A percentile compares a stretch with the other conserved stretches of the same genome.
These are phyloP conservation scores for Selaginella moellendorffii DNA, from an alignment of 75 land plant genomes.

Conservation along the genomic window DNA sequence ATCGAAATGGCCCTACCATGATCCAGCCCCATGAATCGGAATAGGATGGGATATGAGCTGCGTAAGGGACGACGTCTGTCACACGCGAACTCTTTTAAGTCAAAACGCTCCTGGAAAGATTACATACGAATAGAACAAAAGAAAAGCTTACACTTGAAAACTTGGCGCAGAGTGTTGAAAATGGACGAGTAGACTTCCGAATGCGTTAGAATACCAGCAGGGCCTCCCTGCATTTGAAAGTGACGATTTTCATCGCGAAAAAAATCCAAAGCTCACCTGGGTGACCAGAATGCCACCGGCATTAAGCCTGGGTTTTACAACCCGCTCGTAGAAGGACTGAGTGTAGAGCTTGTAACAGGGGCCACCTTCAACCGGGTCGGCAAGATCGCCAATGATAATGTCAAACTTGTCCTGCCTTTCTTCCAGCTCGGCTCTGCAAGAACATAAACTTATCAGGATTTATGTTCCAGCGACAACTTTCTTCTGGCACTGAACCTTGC, in stretches of 20 bases:
- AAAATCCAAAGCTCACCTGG: constrained; percentile 32
- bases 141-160: constrained; percentile 51
- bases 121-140: constrained; percentile 30
- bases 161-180: constrained; percentile 79
- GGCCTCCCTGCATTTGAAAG: constrained; percentile 43
- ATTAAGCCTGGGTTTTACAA: constrained; percentile 67
- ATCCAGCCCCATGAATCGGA: constrained; percentile 82
- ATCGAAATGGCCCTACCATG: constrained; percentile 61
- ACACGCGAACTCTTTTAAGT: constrained; percentile 8
- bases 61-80: constrained; percentile 62
- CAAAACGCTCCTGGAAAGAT: not conserved
- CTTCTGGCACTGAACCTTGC: constrained; percentile 42
- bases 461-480: not conserved
- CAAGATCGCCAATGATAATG: constrained; percentile 80
- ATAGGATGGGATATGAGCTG: constrained; percentile 66
- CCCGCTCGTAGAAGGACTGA: constrained; percentile 58
- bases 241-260: not conserved
- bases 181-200: constrained; percentile 86
- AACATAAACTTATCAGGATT: not conserved
- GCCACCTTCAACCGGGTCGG: constrained; percentile 89
- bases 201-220: constrained; percentile 83
- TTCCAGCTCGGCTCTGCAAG: constrained; percentile 56
- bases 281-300: constrained; percentile 72
- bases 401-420: constrained; percentile 54
- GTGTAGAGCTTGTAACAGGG: constrained; percentile 93